A percentile compares a stretch with the other conserved stretches of the same genome.
phyloP scores from a whole-genome alignment of 2,329 filamentous ascomycete genomes.

The Talaromyces atroroseus region DNA sequence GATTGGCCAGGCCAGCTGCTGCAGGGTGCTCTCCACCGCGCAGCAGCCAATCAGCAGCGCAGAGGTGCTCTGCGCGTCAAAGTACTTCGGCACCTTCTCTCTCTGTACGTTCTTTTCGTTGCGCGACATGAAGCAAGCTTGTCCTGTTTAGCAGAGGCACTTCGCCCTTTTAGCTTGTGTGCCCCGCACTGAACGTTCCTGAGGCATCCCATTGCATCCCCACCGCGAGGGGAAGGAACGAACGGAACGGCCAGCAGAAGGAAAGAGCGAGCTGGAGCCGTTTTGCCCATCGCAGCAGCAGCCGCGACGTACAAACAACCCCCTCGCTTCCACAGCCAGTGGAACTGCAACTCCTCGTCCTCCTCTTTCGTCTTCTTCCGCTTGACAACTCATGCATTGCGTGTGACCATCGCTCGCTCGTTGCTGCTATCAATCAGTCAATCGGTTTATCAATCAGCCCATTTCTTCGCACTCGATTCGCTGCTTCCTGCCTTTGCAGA shows the following conservation, averaged over 20 bases:
- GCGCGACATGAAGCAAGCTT: not conserved
- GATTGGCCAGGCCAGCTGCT: conserved; percentile 11
- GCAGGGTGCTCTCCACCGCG: conserved; percentile 2
- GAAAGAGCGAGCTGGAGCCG: not conserved
- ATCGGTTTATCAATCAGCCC: too few relatives aligned
- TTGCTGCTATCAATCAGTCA: not conserved
- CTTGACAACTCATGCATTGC: conserved; percentile 2
- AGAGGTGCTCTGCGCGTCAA: not conserved
- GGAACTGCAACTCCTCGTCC: not conserved
- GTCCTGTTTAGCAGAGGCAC: not conserved
- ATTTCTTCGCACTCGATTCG: not conserved
- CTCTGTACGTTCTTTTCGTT: not conserved
- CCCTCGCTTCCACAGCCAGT: not conserved
- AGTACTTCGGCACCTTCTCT: not conserved
- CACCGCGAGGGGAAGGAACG: not conserved
- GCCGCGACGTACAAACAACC: too few relatives aligned
- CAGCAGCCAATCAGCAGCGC: not conserved
- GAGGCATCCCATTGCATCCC: not conserved
- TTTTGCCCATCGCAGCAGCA: not conserved
- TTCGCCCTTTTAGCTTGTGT: not conserved
- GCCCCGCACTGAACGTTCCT: not conserved
- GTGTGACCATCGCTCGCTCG: not conserved
- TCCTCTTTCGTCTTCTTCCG: not conserved
- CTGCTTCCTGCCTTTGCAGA: not conserved
- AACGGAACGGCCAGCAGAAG: not conserved